These are phyloP conservation scores for Candida sp. DNA, from an alignment of 1,139 yeast genomes.

Conservation along the genomic window DNA sequence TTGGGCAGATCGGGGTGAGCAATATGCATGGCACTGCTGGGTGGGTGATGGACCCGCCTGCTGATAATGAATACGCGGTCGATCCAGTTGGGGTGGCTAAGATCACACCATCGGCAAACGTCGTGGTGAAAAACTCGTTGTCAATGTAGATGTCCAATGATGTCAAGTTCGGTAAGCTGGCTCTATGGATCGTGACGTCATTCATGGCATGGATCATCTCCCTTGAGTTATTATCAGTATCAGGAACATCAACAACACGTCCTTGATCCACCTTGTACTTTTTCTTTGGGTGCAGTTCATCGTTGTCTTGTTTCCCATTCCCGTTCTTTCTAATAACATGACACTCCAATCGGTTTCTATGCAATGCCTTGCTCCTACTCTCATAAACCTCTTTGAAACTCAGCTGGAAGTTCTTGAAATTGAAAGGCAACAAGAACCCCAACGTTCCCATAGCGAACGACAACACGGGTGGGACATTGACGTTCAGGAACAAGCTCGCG, in stretches of 20 bases:
- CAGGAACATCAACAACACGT: background rate
- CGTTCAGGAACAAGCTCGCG: conserved; percentile 64
- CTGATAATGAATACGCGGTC: conserved; percentile 87
- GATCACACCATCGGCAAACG: conserved; percentile 90
- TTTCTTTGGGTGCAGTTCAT: background rate
- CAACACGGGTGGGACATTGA: conserved; percentile 83
- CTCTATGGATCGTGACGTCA: conserved; percentile 88
- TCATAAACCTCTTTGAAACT: conserved; percentile 71
- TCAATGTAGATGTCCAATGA: conserved; percentile 83
- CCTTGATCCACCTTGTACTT: background rate
- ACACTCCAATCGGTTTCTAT: conserved; percentile 79
- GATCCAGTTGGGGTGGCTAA: conserved; percentile 94
- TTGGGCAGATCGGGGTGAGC: conserved; percentile 88
- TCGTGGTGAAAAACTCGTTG: conserved; percentile 81
- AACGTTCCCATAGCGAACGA: conserved; percentile 92
- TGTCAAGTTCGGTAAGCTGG: conserved; percentile 85
- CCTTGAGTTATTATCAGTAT: conserved; percentile 16
- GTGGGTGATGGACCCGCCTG: conserved; percentile 94
- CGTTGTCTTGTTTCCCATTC: conserved; percentile 9
- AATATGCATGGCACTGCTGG: conserved; percentile 86
- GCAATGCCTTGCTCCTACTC: conserved; percentile 71
- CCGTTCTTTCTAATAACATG: conserved; percentile 53
- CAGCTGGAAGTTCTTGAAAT: conserved; percentile 60
- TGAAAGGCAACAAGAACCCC: conserved; percentile 90
- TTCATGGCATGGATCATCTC: conserved; percentile 79